A percentile compares a stretch with the other conserved stretches of the same genome.
Evolutionary conservation across 805 yeast genomes (phyloP).

Genomic region (Sugiyamaella americana): DNA sequence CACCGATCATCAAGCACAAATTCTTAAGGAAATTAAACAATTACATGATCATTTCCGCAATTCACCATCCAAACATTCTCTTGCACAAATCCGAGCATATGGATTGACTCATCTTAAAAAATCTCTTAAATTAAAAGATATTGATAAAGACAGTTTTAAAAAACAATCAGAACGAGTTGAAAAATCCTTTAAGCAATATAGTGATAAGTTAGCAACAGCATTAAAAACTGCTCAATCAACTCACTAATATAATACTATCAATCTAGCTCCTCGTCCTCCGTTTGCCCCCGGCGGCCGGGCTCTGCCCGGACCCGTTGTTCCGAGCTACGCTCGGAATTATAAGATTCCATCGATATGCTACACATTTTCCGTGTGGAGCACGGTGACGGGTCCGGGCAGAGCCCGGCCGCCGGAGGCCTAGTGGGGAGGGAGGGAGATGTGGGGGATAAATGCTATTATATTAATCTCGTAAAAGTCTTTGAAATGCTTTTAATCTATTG

Average conservation of each 20-base stretch:
- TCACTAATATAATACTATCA: neutral
- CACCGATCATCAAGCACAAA: conserved; percentile 24
- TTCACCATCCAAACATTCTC: conserved; percentile 42
- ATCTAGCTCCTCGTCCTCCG: too few species aligned
- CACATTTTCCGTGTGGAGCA: neutral
- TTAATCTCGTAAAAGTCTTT: conserved; percentile 11
- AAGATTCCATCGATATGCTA: neutral
- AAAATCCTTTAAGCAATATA: conserved; percentile 58
- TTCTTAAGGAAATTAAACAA: conserved; percentile 29
- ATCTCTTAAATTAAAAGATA: conserved; percentile 47
- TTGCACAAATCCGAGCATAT: conserved; percentile 53
- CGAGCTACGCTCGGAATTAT: too few species aligned
- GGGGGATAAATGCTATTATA: too few species aligned
- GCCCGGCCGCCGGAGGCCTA: neutral
- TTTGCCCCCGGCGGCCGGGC: neutral
- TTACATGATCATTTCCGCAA: conserved; percentile 57
- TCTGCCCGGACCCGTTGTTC: neutral
- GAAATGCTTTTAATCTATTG: conserved; percentile 36
- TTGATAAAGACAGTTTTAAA: conserved; percentile 36
- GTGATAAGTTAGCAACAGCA: conserved; percentile 49
- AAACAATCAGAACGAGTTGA: conserved; percentile 59
- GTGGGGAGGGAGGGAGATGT: too few species aligned
- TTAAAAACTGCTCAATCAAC: conserved; percentile 33
- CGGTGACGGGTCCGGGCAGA: neutral
- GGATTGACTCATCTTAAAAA: conserved; percentile 51